Conservation (phyloP, 371 early-diverging fungal species). For the Mycotypha africana region DNA sequence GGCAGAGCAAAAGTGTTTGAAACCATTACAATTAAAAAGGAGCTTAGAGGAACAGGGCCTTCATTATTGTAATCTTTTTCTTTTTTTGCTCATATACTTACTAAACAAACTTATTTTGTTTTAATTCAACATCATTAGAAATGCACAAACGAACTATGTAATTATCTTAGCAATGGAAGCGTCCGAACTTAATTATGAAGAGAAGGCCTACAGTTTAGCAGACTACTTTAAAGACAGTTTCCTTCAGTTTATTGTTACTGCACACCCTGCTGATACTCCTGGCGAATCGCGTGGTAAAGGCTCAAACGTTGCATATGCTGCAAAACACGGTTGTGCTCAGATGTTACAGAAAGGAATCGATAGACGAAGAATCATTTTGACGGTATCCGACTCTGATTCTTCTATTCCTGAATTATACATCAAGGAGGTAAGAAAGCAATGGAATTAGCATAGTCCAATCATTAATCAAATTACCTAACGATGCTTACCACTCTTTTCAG, state of each 20-base stretch:
- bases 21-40: background rate
- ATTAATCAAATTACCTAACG: background rate
- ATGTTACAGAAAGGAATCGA: slow-evolving; percentile 24
- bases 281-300: slow-evolving; percentile 71
- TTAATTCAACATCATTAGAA: slow-evolving; percentile 9
- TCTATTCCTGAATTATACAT: slow-evolving; percentile 53
- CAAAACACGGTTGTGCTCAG: slow-evolving; percentile 23
- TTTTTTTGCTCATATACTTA: too few species aligned
- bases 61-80: too few species aligned
- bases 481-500: too few species aligned
- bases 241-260: slow-evolving; percentile 56
- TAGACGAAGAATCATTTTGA: slow-evolving; percentile 46
- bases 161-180: slow-evolving; percentile 72
- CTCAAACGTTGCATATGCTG: slow-evolving; percentile 66
- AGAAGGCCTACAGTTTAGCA: slow-evolving; percentile 51
- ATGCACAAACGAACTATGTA: slow-evolving; percentile 37
- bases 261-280: slow-evolving; percentile 57
- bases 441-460: background rate
- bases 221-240: slow-evolving; percentile 52
- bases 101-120: background rate
- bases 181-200: slow-evolving; percentile 43
- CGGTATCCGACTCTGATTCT: slow-evolving; percentile 70
- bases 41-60: background rate
- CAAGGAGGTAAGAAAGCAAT: background rate
- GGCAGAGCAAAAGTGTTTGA: too few species aligned